Evolutionary conservation across 2,329 filamentous ascomycete species (phyloP).

Genomic region (Colletotrichum siamense): DNA sequence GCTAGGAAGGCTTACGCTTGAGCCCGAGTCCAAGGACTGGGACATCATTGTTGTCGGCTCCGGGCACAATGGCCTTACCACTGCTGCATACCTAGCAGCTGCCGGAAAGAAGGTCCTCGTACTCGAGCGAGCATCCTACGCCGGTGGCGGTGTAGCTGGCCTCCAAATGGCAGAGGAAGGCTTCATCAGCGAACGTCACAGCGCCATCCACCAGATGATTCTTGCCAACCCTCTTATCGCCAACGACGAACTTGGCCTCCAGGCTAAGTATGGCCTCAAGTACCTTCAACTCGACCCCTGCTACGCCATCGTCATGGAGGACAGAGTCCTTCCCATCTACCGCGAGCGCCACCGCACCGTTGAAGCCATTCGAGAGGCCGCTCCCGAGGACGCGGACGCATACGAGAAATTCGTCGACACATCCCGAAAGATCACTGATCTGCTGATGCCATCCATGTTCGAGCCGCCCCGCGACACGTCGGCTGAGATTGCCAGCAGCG

Average conservation of each 20-base stretch:
- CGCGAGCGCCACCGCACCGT: background rate
- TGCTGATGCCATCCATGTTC: background rate
- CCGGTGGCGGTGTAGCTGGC: slow-evolving; percentile 4
- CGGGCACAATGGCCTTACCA: slow-evolving; percentile 16
- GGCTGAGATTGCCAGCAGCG: background rate
- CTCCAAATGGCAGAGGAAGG: background rate
- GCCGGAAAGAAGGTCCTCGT: slow-evolving; percentile 10
- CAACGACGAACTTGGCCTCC: background rate
- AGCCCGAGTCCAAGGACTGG: background rate
- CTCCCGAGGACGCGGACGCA: background rate
- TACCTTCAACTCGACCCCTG: background rate
- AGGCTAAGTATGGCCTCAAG: background rate
- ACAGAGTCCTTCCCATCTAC: background rate
- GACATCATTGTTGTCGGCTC: slow-evolving; percentile 16
- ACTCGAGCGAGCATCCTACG: background rate
- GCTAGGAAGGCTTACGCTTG: background rate
- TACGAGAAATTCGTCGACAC: background rate
- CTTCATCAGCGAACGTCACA: background rate
- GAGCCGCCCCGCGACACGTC: background rate
- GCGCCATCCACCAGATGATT: background rate
- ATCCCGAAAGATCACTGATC: background rate
- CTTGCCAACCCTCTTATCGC: background rate
- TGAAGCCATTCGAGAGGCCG: background rate
- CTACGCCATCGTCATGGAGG: background rate
- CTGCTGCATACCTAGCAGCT: slow-evolving; percentile 15